phyloP scores from a whole-genome alignment of 2,329 filamentous ascomycete species.

The Seiridium cupressi region DNA sequence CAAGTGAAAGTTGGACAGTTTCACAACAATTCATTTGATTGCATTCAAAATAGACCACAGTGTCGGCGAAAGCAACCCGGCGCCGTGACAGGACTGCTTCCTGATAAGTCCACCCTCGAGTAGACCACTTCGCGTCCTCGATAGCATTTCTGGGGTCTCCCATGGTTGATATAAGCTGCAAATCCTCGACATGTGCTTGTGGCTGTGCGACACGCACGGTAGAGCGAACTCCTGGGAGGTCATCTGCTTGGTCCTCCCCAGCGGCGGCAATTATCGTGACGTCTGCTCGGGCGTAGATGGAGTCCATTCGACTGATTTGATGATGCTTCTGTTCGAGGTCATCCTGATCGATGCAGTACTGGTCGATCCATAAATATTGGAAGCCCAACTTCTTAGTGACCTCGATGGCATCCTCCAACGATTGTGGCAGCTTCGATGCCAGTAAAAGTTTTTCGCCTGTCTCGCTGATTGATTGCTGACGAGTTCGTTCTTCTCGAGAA shows the following conservation, averaged over 20 bases:
- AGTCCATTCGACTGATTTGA: constrained; percentile 3
- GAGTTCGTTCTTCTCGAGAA: too few species aligned
- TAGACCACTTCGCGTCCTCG: constrained; percentile 12
- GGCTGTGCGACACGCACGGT: not conserved
- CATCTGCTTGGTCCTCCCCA: not conserved
- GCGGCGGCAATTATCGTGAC: constrained; percentile 5
- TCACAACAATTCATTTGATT: constrained; percentile 7
- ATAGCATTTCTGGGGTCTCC: not conserved
- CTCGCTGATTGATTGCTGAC: too few species aligned
- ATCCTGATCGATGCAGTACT: constrained; percentile 4
- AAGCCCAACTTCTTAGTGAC: constrained; percentile 11
- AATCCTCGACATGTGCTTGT: not conserved
- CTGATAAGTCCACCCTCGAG: constrained; percentile 13
- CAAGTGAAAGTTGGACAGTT: not conserved
- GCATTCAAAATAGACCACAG: constrained; percentile 13
- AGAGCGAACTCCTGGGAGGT: not conserved
- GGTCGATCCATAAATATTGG: constrained; percentile 13
- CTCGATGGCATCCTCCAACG: not conserved
- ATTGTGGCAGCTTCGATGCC: not conserved
- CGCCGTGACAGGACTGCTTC: constrained; percentile 7
- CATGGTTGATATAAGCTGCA: not conserved
- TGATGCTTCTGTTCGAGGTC: not conserved
- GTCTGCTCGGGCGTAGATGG: not conserved
- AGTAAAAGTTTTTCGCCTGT: too few species aligned
- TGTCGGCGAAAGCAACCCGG: constrained; percentile 8